Conservation (phyloP, 129 eudicot genomes). For the Kitagawia praeruptora region DNA sequence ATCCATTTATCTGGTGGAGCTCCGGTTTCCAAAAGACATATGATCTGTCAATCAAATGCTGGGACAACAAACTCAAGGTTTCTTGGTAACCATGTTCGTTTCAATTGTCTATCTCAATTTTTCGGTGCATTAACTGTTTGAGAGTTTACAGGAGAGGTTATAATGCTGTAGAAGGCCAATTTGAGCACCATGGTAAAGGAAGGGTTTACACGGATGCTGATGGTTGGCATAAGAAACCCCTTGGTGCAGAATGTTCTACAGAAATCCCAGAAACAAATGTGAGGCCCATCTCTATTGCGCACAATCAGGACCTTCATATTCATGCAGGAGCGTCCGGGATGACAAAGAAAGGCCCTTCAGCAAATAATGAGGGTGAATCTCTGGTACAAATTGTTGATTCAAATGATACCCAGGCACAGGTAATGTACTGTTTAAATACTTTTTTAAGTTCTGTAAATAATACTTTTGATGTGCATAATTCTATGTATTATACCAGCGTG, state of each 20-base stretch:
- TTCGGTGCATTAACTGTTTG: slow-evolving; percentile 14
- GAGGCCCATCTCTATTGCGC: slow-evolving; percentile 11
- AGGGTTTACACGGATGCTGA: slow-evolving; percentile 40
- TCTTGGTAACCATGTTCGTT: slow-evolving; percentile 6
- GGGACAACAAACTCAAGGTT: slow-evolving; percentile 33
- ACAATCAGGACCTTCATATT: slow-evolving; percentile 3
- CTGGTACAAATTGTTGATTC: slow-evolving; percentile 32
- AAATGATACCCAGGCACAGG: slow-evolving; percentile 60
- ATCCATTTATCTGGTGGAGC: slow-evolving; percentile 12
- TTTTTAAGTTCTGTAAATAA: background rate
- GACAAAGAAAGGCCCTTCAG: slow-evolving; percentile 8
- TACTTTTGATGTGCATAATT: background rate
- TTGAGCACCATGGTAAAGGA: slow-evolving; percentile 44
- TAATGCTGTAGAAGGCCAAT: slow-evolving; percentile 41
- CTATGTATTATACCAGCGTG: slow-evolving; percentile 45
- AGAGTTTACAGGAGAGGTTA: slow-evolving; percentile 37
- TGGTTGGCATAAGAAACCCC: slow-evolving; percentile 56
- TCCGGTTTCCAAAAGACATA: no score
- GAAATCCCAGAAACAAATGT: slow-evolving; percentile 17
- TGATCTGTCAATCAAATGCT: slow-evolving; percentile 16
- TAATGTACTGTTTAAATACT: background rate
- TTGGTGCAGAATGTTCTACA: slow-evolving; percentile 25
- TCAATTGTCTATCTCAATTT: background rate
- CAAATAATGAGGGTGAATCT: slow-evolving; percentile 27
- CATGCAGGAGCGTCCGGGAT: slow-evolving; percentile 27